phyloP scores from a whole-genome alignment of 352 stramenopile genomes.

The Pythium myriotylum region DNA sequence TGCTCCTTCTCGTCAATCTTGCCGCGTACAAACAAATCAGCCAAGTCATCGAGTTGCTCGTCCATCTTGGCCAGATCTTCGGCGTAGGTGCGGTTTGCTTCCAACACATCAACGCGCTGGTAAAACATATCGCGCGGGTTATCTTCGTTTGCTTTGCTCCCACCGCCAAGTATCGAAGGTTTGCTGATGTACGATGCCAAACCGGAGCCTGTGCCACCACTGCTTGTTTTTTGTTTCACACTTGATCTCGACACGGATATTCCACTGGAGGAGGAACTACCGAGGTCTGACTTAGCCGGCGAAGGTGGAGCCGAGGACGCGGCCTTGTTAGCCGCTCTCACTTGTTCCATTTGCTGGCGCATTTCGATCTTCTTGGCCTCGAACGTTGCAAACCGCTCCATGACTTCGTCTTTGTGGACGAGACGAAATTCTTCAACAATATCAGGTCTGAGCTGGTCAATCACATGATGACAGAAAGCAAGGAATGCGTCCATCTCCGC shows the following conservation, averaged over 20 bases:
- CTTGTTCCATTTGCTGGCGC: slow-evolving; percentile 76
- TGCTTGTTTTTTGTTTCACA: slow-evolving; percentile 22
- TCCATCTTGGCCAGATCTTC: slow-evolving; percentile 82
- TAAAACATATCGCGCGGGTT: slow-evolving; percentile 55
- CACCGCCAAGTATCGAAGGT: slow-evolving; percentile 43
- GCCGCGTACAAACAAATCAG: slow-evolving; percentile 66
- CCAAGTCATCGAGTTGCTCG: slow-evolving; percentile 74
- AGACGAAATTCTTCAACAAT: slow-evolving; percentile 74
- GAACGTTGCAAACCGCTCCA: slow-evolving; percentile 77
- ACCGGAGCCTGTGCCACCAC: slow-evolving; percentile 10
- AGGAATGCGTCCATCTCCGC: slow-evolving; percentile 76
- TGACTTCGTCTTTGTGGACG: slow-evolving; percentile 83
- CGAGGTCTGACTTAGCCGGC: slow-evolving; percentile 52
- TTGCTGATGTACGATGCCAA: slow-evolving; percentile 75
- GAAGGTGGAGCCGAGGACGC: slow-evolving; percentile 45
- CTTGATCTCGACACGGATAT: slow-evolving; percentile 23
- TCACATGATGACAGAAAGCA: slow-evolving; percentile 62
- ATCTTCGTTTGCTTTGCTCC: slow-evolving; percentile 28
- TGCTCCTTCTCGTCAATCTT: slow-evolving; percentile 88
- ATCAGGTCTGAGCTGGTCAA: slow-evolving; percentile 68
- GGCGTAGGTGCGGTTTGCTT: slow-evolving; percentile 63
- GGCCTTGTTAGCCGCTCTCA: slow-evolving; percentile 24
- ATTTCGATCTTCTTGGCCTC: slow-evolving; percentile 88
- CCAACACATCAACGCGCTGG: slow-evolving; percentile 69
- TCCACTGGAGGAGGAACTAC: slow-evolving; percentile 41